Base-by-base conservation (phyloP, 2,329 filamentous ascomycete species). In the Ascocoryne sarcoides region DNA sequence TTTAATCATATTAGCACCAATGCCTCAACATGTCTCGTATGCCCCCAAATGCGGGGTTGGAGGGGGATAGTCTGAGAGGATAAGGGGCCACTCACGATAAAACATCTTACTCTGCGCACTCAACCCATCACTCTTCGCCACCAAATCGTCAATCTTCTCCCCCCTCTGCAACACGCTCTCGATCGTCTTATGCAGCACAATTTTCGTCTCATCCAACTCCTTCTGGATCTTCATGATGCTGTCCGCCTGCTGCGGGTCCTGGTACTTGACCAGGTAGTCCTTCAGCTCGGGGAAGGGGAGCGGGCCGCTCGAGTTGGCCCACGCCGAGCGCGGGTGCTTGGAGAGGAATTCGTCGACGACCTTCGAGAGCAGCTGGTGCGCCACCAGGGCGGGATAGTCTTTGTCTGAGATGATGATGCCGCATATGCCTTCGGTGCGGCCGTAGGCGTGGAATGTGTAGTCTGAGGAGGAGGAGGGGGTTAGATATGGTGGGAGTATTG, bases 61-160 rank as follows among this genome's bases (percentile, higher is more conserved):
- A 4, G 30, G 30, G n/a, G 4, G 12, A 32, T 4, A n/a, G n/a
- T n/a, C 12, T 3, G 28, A 12, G 15, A 38, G 16, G 33, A 35
- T 40, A 31, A 7, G 8, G 30, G 18, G 12, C 5, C 16, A 66
- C 72, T 55, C 64, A 82, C 82, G 87, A 64, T 96, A 96, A 64
- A 98, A 98, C 83, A 93, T 90, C 75, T 95, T 96, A 68, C 87
- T 95, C 71, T 92, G 84, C 36, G 79, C 76, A 65, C 86, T 94
- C 57, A 98, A 65, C 10, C 82, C 86, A 55, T 95, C 87, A 57
- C 86, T 94, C 77, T 96, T 96, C 49, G 82, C 81, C 33, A 96
- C 90, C 54, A 98, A 66, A 55, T 84, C 85, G 60, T 96, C 90
- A 53, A 98, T 87, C 75, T 95, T 96, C 76, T 96, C 89, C 31